These are phyloP conservation scores for Trichoderma semiorbis DNA, from an alignment of 2,329 filamentous ascomycete species.

Conservation along the genomic window DNA sequence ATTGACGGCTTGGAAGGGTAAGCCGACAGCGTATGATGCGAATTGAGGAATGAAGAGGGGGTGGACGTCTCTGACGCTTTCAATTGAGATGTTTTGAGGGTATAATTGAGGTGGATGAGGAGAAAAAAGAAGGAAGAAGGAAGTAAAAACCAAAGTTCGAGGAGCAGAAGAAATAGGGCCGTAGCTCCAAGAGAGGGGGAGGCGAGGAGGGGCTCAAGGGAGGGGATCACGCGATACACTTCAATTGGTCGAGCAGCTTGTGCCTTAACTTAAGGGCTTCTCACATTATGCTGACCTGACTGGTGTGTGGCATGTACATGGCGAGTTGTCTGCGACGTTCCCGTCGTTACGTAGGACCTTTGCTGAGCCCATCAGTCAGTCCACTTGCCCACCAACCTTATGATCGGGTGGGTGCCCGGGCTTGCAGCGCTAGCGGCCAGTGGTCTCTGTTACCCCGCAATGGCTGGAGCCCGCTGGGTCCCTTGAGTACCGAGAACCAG, in stretches of 20 bases:
- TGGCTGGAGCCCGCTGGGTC: too few relatives aligned
- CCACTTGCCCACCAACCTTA: too few relatives aligned
- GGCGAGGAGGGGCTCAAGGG: constrained; percentile 16
- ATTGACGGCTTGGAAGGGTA: not conserved
- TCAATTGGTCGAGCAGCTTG: too few relatives aligned
- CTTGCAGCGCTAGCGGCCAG: too few relatives aligned
- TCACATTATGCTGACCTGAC: not conserved
- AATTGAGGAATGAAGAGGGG: constrained; percentile 17
- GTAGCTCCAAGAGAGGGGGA: constrained; percentile 23
- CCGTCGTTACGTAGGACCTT: constrained; percentile 1
- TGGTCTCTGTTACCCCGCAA: too few relatives aligned
- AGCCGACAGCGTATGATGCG: not conserved
- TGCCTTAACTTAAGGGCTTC: constrained; percentile 11
- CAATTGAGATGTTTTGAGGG: constrained; percentile 19
- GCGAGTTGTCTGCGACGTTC: not conserved
- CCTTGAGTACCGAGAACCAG: too few relatives aligned
- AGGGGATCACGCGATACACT: too few relatives aligned
- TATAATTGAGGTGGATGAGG: constrained; percentile 21
- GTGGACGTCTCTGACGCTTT: constrained; percentile 19
- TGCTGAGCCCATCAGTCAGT: too few relatives aligned
- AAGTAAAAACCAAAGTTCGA: constrained; percentile 19
- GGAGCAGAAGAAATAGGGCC: constrained; percentile 23
- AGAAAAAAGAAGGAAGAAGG: constrained; percentile 21
- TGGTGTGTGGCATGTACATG: constrained; percentile 8
- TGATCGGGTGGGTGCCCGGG: too few relatives aligned